These are phyloP conservation scores for Seminavis robusta DNA, from an alignment of 108 stramenopile genomes.

Conservation along the genomic window DNA sequence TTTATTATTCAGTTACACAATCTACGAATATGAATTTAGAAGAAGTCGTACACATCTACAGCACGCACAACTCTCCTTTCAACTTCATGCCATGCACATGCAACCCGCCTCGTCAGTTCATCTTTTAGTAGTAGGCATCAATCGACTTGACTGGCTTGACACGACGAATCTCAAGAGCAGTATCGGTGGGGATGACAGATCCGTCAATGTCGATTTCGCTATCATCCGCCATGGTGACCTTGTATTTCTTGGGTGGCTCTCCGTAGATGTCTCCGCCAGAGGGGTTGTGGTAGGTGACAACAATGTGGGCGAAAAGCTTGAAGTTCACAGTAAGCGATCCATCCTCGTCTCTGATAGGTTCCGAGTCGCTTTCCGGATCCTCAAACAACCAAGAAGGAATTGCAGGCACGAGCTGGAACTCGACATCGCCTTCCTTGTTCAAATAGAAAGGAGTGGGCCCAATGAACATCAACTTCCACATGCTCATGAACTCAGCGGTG, in stretches of 20 bases:
- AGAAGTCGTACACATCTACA: too few species aligned
- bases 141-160: constrained; percentile 63
- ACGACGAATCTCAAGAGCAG: constrained; percentile 73
- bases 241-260: constrained; percentile 68
- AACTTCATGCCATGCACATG: neutral
- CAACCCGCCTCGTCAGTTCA: neutral
- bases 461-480: constrained; percentile 93
- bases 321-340: constrained; percentile 76
- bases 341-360: constrained; percentile 65
- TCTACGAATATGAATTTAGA: too few species aligned
- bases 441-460: constrained; percentile 74
- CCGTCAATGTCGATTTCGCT: constrained; percentile 51
- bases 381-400: constrained; percentile 89
- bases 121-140: constrained; percentile 78
- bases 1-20: too few species aligned
- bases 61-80: too few species aligned
- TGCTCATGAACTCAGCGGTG: constrained; percentile 93
- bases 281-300: constrained; percentile 91
- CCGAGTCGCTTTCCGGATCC: constrained; percentile 45
- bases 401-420: constrained; percentile 84
- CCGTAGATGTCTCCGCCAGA: constrained; percentile 71
- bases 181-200: constrained; percentile 52
- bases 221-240: constrained; percentile 76
- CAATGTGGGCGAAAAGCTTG: constrained; percentile 86
- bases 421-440: constrained; percentile 67